Conservation (phyloP, 1,139 yeast species). For the Torulaspora pretoriensis region DNA sequence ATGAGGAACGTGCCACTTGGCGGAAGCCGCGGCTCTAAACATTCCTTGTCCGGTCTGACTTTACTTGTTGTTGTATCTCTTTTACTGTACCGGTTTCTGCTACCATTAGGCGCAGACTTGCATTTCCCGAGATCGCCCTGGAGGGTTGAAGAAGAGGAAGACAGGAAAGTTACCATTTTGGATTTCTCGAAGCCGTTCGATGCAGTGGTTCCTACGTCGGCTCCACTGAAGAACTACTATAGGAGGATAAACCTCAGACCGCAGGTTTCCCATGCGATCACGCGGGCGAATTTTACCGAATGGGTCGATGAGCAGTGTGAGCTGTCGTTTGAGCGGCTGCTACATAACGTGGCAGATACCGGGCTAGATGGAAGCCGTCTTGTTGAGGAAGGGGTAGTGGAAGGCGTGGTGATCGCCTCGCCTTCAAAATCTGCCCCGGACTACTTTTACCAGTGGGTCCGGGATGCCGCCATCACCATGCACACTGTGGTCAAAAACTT, state of each 20-base stretch:
- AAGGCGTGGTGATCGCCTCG: slow-evolving; percentile 80
- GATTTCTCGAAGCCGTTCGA: slow-evolving; percentile 17
- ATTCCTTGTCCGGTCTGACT: neutral
- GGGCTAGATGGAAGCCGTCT: slow-evolving; percentile 29
- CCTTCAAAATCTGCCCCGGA: slow-evolving; percentile 68
- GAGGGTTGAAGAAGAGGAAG: slow-evolving; percentile 2
- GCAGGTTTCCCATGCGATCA: slow-evolving; percentile 13
- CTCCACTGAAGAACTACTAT: slow-evolving; percentile 15
- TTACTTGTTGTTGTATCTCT: slow-evolving; percentile 1
- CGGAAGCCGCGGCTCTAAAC: neutral
- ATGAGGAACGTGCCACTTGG: neutral
- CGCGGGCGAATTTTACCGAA: slow-evolving; percentile 43
- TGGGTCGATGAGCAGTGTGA: slow-evolving; percentile 56
- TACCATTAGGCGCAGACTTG: slow-evolving; percentile 4
- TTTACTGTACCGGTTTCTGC: slow-evolving; percentile 8
- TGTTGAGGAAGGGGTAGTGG: slow-evolving; percentile 41
- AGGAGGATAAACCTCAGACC: slow-evolving; percentile 19
- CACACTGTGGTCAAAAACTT: slow-evolving; percentile 57
- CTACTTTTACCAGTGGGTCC: slow-evolving; percentile 84
- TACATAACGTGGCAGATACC: slow-evolving; percentile 61
- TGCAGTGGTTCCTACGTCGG: slow-evolving; percentile 14
- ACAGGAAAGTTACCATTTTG: slow-evolving; percentile 15
- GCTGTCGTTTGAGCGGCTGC: slow-evolving; percentile 50
- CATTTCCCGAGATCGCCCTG: neutral
- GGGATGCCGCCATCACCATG: slow-evolving; percentile 85